Evolutionary conservation across 352 stramenopile genomes (phyloP), one percentile per base, ranked within the genome.

Genomic region (Pythium aquatile): DNA sequence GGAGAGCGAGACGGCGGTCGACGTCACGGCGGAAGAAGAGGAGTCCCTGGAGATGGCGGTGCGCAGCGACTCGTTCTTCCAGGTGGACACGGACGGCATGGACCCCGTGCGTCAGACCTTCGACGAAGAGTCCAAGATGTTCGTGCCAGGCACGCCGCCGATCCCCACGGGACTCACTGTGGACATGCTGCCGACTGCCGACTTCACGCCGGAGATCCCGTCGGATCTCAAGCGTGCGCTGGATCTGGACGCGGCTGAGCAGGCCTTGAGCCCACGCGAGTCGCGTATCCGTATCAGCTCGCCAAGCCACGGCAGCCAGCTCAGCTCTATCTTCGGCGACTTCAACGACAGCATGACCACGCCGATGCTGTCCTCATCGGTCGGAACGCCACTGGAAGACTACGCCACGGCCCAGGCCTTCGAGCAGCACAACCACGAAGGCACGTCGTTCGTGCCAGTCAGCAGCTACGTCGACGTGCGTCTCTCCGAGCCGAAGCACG

Each of bases 151-250:
- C 29, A 87, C 78, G 5, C 78, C 78, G 33, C 78, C 78, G 17
- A 87, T 87, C 30, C 78, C 78, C 0, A 65, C 72, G 29, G 78
- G 76, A 42, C 49, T 85, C 3, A 81, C 70, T 11, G 70, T 85
- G 8, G 74, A 83, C 39, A 77, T 85, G 72, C 59, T 83, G 26
- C 75, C 76, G 13, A 79, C 72, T 1, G 61, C 73, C 56, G 55
- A 76, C 58, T 71, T 71, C 57, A 80, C 73, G 24, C 71, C 76
- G n/a, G 58, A 68, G 26, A 71, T 85, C 39, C 70, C 76, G 47
- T 75, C 72, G 42, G 17, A 20, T 1, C 44, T 60, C 32, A 57
- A 58, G 55, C 49, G 40, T 14, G 55, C 49, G 63, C 47, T 64
- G 16, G 57, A 58, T 16, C 17, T 40, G 39, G 26, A 59, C 35